phyloP scores from a whole-genome alignment of 768 basidiomycete species.

The Russula dissimulans region DNA sequence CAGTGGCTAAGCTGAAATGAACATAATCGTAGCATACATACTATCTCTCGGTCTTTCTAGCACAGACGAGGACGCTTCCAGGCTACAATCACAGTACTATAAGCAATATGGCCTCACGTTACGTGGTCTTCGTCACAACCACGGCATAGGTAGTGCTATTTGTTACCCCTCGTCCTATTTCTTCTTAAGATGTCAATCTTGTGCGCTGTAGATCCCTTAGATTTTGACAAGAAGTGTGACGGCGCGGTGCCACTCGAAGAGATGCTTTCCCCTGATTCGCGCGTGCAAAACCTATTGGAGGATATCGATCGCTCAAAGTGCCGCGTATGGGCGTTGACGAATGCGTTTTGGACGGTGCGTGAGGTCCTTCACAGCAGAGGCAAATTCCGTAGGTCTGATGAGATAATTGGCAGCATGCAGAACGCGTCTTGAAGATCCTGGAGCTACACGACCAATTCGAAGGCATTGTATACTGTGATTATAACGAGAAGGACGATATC shows the following conservation, averaged over 20 bases:
- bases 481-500: conserved; percentile 52
- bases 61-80: conserved; percentile 52
- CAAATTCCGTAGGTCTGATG: background rate
- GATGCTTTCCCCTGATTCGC: conserved; percentile 58
- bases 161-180: background rate
- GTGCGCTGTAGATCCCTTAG: conserved; percentile 54
- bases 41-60: conserved; percentile 49
- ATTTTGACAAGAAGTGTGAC: conserved; percentile 80
- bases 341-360: conserved; percentile 67
- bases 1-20: background rate
- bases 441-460: conserved; percentile 62
- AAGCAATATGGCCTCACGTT: conserved; percentile 75
- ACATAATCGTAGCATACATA: conserved; percentile 52
- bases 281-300: conserved; percentile 55
- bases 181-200: background rate
- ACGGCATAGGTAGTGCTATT: conserved; percentile 52
- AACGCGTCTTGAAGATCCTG: conserved; percentile 68
- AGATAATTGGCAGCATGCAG: conserved; percentile 53
- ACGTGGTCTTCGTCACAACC: conserved; percentile 67
- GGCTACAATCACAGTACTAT: conserved; percentile 65
- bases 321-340: conserved; percentile 81
- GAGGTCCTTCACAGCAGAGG: background rate
- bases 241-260: conserved; percentile 75
- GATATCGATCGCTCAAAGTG: conserved; percentile 72
- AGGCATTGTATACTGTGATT: conserved; percentile 75